Evolutionary conservation across 306 rosid genomes (phyloP), one percentile per base, ranked within the genome.

Genomic region (Lathyrus oleraceus): DNA sequence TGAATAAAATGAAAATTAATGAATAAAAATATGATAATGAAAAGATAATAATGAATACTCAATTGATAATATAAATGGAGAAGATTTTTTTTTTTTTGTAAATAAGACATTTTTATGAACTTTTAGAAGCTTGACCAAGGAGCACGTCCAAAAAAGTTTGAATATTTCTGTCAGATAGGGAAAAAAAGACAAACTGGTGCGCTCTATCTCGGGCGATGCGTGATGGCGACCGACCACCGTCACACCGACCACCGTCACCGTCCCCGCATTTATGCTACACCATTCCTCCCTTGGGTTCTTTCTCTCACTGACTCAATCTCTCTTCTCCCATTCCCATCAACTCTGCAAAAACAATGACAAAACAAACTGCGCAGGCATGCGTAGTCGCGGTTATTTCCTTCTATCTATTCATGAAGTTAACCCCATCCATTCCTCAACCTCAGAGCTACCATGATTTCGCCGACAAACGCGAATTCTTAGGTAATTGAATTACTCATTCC

Each of bases 391-490:
- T 88, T 52, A 52, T 83, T 39, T 71, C 67, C 85, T 79, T 86
- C 74, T 60, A 85, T 8, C 83, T 88, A 48, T 74, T 90, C 49
- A 83, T 92, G 93, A 12, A 83, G 57, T 70, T 90, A 21, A 88
- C 91, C 74, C 96, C 98, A 0, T 63, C 81, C 52, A 88, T 92
- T 65, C 96, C 96, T 38, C 96, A 92, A 84, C 83, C 87, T 68
- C 86, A 92, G 72, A 84, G 53, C 19, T 92, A 90, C 82, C 96
- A 92, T 61, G 78, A 90, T 78, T 92, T 88, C 71, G 98, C 96
- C 19, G 96, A 92, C 63, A 78, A 88, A 14, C 89, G 98, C 63
- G 25, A 45, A 9, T 82, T 83, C 79, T 79, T 79, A 15, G 96
- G 98, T 92, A 54, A 21, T 58, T 49, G 0, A 10, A 11, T 42